Conservation (phyloP, 179 eudicot genomes). For the Sideroxylon spinosum region DNA sequence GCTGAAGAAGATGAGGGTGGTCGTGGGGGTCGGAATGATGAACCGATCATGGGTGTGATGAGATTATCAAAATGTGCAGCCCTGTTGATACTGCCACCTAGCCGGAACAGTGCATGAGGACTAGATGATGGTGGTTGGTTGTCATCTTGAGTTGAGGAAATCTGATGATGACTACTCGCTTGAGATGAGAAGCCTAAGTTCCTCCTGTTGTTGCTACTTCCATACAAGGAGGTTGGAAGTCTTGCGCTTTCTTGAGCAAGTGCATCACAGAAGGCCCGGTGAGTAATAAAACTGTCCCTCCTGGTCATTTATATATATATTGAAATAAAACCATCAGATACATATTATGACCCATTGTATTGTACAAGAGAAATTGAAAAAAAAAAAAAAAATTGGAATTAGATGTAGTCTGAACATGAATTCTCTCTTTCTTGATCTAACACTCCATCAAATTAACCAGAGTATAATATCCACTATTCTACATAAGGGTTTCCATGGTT, state of each 20-base stretch:
- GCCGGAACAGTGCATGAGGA: not conserved
- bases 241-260: constrained; percentile 26
- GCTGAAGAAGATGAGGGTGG: not conserved
- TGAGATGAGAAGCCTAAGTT: constrained; percentile 15
- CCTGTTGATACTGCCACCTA: not conserved
- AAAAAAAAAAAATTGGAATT: not conserved
- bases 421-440: not conserved
- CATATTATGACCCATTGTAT: not conserved
- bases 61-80: constrained; percentile 5
- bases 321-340: not conserved
- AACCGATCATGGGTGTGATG: constrained; percentile 4
- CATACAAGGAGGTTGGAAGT: constrained; percentile 24
- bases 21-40: not conserved
- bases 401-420: not conserved
- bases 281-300: constrained; percentile 28
- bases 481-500: not conserved
- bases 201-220: constrained; percentile 12
- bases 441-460: not conserved
- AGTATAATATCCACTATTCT: not conserved
- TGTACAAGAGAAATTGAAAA: not conserved
- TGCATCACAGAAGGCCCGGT: constrained; percentile 28
- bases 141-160: constrained; percentile 3
- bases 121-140: not conserved
- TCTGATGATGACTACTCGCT: not conserved
- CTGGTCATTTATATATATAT: not conserved